phyloP scores from a whole-genome alignment of 2,329 filamentous ascomycete species.

The Daldinia eschscholtzii region DNA sequence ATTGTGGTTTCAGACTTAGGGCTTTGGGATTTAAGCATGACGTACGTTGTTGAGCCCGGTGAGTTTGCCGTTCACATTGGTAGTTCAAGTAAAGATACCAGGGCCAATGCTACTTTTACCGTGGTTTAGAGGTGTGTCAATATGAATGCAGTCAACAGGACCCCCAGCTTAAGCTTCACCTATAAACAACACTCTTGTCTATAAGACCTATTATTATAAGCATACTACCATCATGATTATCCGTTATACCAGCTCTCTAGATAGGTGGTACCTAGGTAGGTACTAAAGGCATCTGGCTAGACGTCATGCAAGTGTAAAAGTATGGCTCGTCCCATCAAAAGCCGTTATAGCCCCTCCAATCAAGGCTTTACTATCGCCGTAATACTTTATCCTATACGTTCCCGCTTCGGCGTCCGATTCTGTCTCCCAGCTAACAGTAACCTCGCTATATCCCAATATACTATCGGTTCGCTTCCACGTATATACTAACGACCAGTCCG shows the following conservation, averaged over 20 bases:
- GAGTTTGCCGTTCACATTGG: conserved; percentile 74
- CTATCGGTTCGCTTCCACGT: conserved; percentile 80
- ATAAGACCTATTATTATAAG: too few relatives aligned
- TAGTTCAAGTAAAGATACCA: conserved; percentile 68
- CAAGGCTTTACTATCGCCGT: conserved; percentile 81
- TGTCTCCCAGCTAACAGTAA: conserved; percentile 84
- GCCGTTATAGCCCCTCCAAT: conserved; percentile 69
- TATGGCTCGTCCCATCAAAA: conserved; percentile 76
- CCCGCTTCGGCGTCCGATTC: conserved; percentile 71
- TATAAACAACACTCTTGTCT: too few relatives aligned
- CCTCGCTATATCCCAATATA: conserved; percentile 80
- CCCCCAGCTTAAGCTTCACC: neutral
- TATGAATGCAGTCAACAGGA: neutral
- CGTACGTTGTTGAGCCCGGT: conserved; percentile 80
- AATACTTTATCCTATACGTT: conserved; percentile 84
- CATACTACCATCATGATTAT: neutral
- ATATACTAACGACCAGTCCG: conserved; percentile 87
- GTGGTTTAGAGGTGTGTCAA: conserved; percentile 54
- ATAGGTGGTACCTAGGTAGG: neutral
- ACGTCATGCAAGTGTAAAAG: conserved; percentile 59
- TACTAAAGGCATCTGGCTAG: neutral
- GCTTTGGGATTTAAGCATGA: conserved; percentile 70
- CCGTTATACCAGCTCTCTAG: neutral
- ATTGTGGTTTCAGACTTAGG: conserved; percentile 65
- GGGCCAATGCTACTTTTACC: conserved; percentile 67